phyloP scores from a whole-genome alignment of 306 rosid genomes.

The Trifolium repens region DNA sequence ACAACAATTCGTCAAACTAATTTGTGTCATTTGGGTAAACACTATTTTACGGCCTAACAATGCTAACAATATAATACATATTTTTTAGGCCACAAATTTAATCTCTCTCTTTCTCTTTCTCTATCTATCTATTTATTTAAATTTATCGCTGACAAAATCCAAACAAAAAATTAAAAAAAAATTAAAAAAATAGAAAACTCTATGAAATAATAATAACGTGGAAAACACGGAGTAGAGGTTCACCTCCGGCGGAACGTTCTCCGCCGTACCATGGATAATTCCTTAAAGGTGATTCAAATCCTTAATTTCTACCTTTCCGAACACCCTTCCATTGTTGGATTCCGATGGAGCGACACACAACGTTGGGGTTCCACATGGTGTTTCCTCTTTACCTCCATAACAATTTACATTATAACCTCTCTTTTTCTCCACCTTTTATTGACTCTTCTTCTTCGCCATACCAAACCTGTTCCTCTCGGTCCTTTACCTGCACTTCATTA shows the following conservation, averaged over 20 bases:
- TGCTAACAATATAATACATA: background rate
- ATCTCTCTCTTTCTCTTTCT: background rate
- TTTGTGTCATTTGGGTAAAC: background rate
- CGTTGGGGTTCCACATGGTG: constrained; percentile 93
- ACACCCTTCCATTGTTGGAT: constrained; percentile 80
- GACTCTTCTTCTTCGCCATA: constrained; percentile 46
- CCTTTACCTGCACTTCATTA: constrained; percentile 87
- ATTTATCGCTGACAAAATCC: background rate
- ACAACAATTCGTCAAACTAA: background rate
- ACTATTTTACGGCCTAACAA: background rate
- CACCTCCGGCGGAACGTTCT: constrained; percentile 32
- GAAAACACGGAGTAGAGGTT: background rate
- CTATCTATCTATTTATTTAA: too few species aligned
- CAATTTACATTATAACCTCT: constrained; percentile 53
- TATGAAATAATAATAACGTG: background rate
- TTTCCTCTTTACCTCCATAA: constrained; percentile 73
- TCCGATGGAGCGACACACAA: constrained; percentile 80
- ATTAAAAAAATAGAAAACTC: background rate
- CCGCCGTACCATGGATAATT: constrained; percentile 29
- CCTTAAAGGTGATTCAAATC: constrained; percentile 46
- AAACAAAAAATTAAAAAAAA: background rate
- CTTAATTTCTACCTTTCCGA: constrained; percentile 78
- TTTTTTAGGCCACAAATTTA: constrained; percentile 7
- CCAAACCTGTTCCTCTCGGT: constrained; percentile 66
- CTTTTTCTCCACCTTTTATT: constrained; percentile 55